Conservation (phyloP, 2,329 filamentous ascomycete species). For the Mycosphaerella arachidis region DNA sequence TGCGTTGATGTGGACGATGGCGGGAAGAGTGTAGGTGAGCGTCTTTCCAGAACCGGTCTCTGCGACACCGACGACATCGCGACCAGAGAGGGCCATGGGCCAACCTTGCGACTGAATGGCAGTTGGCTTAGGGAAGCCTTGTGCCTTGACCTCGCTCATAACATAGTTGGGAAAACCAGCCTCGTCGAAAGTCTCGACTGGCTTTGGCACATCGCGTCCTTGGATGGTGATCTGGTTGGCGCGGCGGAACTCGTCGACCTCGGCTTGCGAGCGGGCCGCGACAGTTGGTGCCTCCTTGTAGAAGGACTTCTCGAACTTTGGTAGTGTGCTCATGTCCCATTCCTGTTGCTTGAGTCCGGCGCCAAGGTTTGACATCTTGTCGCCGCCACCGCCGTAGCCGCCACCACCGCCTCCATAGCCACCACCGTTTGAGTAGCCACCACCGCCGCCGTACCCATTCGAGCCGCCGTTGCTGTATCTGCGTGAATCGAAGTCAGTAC, state of each 20-base stretch:
- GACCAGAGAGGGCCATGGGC: slow-evolving; percentile 98
- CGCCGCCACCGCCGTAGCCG: slow-evolving; percentile 66
- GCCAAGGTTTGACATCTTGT: slow-evolving; percentile 91
- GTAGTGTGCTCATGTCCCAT: slow-evolving; percentile 75
- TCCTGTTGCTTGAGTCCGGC: slow-evolving; percentile 79
- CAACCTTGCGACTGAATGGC: slow-evolving; percentile 97
- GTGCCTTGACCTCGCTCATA: slow-evolving; percentile 96
- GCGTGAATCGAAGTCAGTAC: slow-evolving; percentile 9
- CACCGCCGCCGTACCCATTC: slow-evolving; percentile 33
- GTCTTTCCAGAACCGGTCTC: slow-evolving; percentile 99
- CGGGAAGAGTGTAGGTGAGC: slow-evolving; percentile 92
- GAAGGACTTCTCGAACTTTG: slow-evolving; percentile 99
- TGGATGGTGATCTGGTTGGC: slow-evolving; percentile 79
- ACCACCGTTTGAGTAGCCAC: slow-evolving; percentile 32
- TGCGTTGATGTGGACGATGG: slow-evolving; percentile 99
- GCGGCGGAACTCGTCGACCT: slow-evolving; percentile 84
- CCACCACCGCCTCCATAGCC: slow-evolving; percentile 37
- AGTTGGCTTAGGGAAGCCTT: slow-evolving; percentile 89
- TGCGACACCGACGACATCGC: slow-evolving; percentile 97
- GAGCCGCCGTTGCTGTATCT: slow-evolving; percentile 18
- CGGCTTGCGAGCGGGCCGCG: slow-evolving; percentile 64
- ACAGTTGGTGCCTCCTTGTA: slow-evolving; percentile 93
- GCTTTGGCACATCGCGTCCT: slow-evolving; percentile 79
- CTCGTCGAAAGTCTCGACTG: slow-evolving; percentile 95
- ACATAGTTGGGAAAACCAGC: slow-evolving; percentile 96